phyloP scores from a whole-genome alignment of 2,329 filamentous ascomycete species.

The Myriosclerotinia scirpicola region DNA sequence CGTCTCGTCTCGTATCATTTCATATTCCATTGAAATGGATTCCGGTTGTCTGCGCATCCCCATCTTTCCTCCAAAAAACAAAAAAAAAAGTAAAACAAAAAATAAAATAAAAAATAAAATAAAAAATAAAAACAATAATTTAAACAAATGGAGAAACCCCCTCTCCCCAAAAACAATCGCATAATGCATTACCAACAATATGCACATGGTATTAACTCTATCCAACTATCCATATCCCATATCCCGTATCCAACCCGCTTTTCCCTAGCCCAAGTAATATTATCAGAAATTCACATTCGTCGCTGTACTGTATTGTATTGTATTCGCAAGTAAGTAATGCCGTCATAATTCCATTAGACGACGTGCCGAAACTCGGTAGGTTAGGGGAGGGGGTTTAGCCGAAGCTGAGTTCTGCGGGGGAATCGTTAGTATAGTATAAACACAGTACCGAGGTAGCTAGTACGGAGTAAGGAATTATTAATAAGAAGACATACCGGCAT shows the following conservation, averaged over 20 bases:
- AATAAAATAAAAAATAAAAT: too few species aligned
- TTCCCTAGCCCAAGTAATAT: background rate
- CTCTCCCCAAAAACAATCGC: background rate
- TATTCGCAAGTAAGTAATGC: background rate
- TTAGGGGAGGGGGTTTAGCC: background rate
- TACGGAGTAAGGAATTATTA: background rate
- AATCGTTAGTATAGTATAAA: slow-evolving; percentile 15
- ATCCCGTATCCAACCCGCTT: background rate
- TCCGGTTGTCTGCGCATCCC: background rate
- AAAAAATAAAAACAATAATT: too few species aligned
- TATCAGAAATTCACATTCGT: background rate
- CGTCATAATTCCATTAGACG: background rate
- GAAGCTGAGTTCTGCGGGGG: slow-evolving; percentile 17
- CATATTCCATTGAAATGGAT: background rate
- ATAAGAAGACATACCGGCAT: slow-evolving; percentile 41
- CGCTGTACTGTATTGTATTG: background rate
- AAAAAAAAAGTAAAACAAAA: background rate
- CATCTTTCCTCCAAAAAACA: too few species aligned
- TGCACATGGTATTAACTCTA: background rate
- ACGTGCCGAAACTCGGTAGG: background rate
- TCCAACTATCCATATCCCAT: background rate
- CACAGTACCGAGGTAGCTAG: background rate
- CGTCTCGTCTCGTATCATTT: background rate
- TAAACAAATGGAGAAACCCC: too few species aligned
- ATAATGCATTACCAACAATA: background rate